These are phyloP conservation scores for Quercus gilva DNA, from an alignment of 306 rosid genomes.

Conservation along the genomic window DNA sequence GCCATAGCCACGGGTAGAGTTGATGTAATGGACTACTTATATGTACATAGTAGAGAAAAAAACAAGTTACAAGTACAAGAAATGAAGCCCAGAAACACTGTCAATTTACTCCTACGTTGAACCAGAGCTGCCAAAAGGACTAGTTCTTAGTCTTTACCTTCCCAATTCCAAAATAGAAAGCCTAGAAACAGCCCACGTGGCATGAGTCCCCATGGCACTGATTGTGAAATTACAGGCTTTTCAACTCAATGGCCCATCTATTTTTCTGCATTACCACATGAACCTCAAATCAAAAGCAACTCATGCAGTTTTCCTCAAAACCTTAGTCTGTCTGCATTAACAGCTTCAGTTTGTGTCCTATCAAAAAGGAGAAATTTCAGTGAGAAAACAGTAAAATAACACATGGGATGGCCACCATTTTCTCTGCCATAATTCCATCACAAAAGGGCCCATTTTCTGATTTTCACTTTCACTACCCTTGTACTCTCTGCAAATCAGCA, in stretches of 20 bases:
- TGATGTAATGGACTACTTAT: too few relatives aligned
- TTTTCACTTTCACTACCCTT: too few relatives aligned
- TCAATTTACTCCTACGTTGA: neutral
- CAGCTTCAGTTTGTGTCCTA: constrained; percentile 30
- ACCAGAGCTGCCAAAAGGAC: neutral
- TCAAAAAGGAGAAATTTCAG: constrained; percentile 34
- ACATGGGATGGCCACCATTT: constrained; percentile 49
- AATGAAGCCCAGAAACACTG: constrained; percentile 6
- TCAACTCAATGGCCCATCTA: constrained; percentile 34
- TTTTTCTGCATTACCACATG: constrained; percentile 29
- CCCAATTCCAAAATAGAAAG: constrained; percentile 1
- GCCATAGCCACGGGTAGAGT: too few relatives aligned
- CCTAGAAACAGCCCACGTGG: constrained; percentile 4
- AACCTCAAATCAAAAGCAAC: constrained; percentile 14
- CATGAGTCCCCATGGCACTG: constrained; percentile 17
- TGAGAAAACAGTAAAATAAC: constrained; percentile 40
- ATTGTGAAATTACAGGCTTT: constrained; percentile 2
- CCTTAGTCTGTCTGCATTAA: constrained; percentile 2
- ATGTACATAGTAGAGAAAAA: neutral
- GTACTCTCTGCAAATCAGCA: constrained; percentile 18
- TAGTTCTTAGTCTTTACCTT: constrained; percentile 3
- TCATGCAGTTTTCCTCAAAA: constrained; percentile 1
- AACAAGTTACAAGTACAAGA: neutral
- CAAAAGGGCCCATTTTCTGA: constrained; percentile 37
- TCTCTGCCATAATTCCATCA: constrained; percentile 27